These are phyloP conservation scores for Aschersonia sp. DNA, from an alignment of 2,329 filamentous ascomycete species.

Conservation along the genomic window DNA sequence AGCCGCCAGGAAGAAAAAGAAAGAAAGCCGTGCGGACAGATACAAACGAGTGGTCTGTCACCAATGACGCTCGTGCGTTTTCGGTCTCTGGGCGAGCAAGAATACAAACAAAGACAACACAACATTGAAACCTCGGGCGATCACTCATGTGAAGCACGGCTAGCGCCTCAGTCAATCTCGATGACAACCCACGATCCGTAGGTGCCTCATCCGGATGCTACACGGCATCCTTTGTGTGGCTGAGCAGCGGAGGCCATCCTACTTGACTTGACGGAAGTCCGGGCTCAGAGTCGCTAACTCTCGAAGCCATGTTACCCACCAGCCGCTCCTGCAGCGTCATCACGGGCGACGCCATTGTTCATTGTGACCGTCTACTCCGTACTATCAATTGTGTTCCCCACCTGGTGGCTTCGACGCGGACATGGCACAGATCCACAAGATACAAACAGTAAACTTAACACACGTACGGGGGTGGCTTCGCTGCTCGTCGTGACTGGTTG, in stretches of 20 bases:
- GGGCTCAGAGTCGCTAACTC: neutral
- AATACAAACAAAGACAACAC: neutral
- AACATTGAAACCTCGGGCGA: neutral
- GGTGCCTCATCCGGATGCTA: neutral
- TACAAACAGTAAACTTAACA: too few relatives aligned
- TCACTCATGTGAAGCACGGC: neutral
- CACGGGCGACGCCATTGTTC: neutral
- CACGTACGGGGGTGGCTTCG: neutral
- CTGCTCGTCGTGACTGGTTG: too few relatives aligned
- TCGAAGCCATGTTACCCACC: neutral
- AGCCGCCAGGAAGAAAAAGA: neutral
- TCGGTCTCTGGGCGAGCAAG: neutral
- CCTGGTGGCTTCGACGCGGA: neutral
- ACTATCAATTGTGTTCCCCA: neutral
- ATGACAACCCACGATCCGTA: neutral
- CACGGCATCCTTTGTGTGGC: neutral
- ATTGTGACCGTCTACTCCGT: too few relatives aligned
- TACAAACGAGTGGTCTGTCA: too few relatives aligned
- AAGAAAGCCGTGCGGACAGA: too few relatives aligned
- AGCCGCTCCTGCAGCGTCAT: neutral
- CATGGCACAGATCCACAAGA: neutral
- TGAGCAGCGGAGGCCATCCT: neutral
- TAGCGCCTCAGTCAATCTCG: neutral
- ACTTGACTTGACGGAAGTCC: too few relatives aligned
- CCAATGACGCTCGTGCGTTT: neutral